Percentiles rank a stretch among this genome's conserved stretches.
These are phyloP conservation scores for Yueomyces sp. DNA, from an alignment of 805 yeast species.

Conservation along the genomic window DNA sequence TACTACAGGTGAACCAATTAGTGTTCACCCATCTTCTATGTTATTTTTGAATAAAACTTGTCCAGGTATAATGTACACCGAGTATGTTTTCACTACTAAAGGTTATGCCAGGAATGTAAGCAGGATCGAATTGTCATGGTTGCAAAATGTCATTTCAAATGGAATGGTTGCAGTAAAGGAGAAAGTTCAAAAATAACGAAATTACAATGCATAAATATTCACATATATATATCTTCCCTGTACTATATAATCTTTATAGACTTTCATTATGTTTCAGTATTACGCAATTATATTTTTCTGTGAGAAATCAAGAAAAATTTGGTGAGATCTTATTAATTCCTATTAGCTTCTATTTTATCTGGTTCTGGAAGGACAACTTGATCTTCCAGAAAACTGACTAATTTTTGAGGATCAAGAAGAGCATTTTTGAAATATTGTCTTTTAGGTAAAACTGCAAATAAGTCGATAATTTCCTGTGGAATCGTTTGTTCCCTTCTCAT, in stretches of 20 bases:
- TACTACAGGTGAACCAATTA: constrained; percentile 67
- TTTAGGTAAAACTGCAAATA: constrained; percentile 20
- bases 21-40: constrained; percentile 83
- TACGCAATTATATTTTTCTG: too few species aligned
- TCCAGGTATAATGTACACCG: constrained; percentile 89
- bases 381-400: constrained; percentile 18
- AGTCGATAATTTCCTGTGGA: constrained; percentile 16
- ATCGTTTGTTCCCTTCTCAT: constrained; percentile 6
- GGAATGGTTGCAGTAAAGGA: constrained; percentile 9
- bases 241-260: constrained; percentile 3
- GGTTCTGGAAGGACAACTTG: constrained; percentile 17
- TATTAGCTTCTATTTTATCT: neutral
- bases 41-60: constrained; percentile 60
- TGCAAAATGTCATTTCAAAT: constrained; percentile 51
- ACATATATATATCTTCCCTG: too few species aligned
- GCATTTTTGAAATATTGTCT: constrained; percentile 23
- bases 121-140: constrained; percentile 69
- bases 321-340: too few species aligned
- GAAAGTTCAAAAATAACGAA: constrained; percentile 1
- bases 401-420: constrained; percentile 18
- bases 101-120: constrained; percentile 90
- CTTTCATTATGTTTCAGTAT: constrained; percentile 1
- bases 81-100: constrained; percentile 83
- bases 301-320: too few species aligned
- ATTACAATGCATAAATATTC: too few species aligned